These are phyloP conservation scores for Tolypocladium album DNA, from an alignment of 2,329 filamentous ascomycete genomes.

Conservation along the genomic window DNA sequence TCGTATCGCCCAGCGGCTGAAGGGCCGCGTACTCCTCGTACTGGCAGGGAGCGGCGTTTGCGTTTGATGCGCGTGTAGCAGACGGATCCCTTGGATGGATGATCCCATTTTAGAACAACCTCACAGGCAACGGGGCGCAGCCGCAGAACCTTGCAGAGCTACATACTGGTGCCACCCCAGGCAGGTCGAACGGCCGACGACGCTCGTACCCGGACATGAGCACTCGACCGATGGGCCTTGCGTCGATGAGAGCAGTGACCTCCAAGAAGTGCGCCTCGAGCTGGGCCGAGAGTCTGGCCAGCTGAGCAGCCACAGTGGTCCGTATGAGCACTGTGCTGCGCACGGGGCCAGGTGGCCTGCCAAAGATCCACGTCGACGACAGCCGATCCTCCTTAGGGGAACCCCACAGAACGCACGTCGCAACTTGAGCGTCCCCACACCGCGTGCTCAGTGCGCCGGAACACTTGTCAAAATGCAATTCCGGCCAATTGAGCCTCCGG, in stretches of 20 bases:
- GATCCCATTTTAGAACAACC: neutral
- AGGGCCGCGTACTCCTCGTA: neutral
- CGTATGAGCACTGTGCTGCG: neutral
- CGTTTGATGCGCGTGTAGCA: neutral
- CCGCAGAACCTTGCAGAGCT: no score
- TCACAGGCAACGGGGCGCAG: neutral
- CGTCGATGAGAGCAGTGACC: neutral
- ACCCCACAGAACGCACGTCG: neutral
- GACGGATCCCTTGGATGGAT: neutral
- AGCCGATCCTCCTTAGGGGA: neutral
- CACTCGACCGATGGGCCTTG: neutral
- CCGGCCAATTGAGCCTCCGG: neutral
- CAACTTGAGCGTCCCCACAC: neutral
- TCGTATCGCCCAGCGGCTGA: neutral
- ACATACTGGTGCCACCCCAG: neutral
- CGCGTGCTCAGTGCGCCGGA: neutral
- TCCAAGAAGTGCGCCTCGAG: neutral
- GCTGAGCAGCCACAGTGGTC: no score
- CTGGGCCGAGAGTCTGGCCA: neutral
- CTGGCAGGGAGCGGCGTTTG: neutral
- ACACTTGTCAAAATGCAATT: neutral
- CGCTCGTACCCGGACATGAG: no score
- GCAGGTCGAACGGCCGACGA: neutral
- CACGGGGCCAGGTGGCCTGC: neutral
- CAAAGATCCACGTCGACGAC: neutral